Evolutionary conservation across 805 yeast species (phyloP), one percentile per base, ranked within the genome.

Genomic region (Maudiozyma serrabonitensis): DNA sequence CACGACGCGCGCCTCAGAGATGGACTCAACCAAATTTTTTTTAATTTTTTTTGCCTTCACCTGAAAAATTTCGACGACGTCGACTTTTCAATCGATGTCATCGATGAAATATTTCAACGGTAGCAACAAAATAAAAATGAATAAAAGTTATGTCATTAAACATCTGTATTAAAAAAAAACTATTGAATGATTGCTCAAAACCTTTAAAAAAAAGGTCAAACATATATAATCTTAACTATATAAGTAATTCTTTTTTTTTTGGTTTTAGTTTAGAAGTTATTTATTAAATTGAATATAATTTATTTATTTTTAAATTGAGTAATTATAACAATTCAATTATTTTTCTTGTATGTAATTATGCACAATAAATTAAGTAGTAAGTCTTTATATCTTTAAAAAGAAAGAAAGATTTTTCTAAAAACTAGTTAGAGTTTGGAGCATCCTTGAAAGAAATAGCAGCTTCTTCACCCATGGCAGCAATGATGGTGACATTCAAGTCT

Each of bases 391-490:
- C 32, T 11, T 4, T 28, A 6, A 28, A 28, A 28, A 28, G 32
- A 28, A 28, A 28, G 32, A 28, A 28, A 28, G 32, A 28, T 28
- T 28, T 28, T 28, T 28, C 32, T 28, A 28, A 35, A 35, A 38
- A 38, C 25, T 19, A 38, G 25, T 38, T 38, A 38, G 41, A 38
- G 25, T 38, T 38, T 76, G 98, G 96, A 71, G 98, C 96, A 79
- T 93, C 99, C 84, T 91, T 93, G 91, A 76, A 87, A 68, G 97
- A 84, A 71, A 93, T 85, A 67, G 95, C 95, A 72, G 98, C 97
- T 81, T 93, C 99, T 82, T 93, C 99, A 74, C 88, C 95, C 99
- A 93, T 93, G 66, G 99, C 95, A 61, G 96, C 75, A 75, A 93
- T 86, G 78, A 93, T 86, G 69, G 99, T 89, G 68, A 93, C 96